Base-by-base conservation (phyloP, 1,284 basidiomycete genomes). In the Flammula alnicola region DNA sequence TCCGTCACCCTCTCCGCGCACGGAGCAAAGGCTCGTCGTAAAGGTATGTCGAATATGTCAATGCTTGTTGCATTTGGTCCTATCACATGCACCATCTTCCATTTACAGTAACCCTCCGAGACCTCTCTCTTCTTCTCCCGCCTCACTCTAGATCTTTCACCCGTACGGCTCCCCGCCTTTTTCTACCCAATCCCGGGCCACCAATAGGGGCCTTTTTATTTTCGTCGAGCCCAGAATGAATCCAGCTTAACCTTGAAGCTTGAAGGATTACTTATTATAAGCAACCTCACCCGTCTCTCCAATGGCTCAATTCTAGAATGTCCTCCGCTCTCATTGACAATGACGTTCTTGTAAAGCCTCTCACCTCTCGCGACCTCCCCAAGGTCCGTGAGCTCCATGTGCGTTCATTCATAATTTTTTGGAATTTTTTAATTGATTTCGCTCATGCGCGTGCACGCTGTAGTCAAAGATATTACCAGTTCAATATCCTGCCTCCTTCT, bases 401-500 rank as follows among this genome's bases (percentile, higher is more conserved):
- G 59, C 49, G 76, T 69, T 31, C 17, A 23, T 27, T 42, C 11
- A 31, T 43, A 22, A 16, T 53, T n/a, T 31, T 56, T 25, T 31
- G 8, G 11, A 26, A 37, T 26, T 22, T 32, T 19, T 43, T 25
- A 39, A 36, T 37, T 49, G 41, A 20, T 25, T 16, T 30, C 19
- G 14, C 31, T 22, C 32, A 32, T 37, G 51, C 54, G 38, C 25
- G 43, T 51, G 17, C 45, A 26, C 43, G 40, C 8, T 52, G 12
- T 32, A 78, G 76, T 62, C 68, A 5, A 60, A 57, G 17, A 61
- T 78, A n/a, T 62, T 81, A 4, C 76, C 79, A n/a, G 56, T 77
- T 40, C 56, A 59, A 44, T 81, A 82, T 57, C 77, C 79, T 11
- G 50, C 63, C 3, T 68, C 78, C 2, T 83, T 82, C 61, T 83